Conservation (phyloP, 495 filamentous ascomycete genomes). For the Xylaria castorea region DNA sequence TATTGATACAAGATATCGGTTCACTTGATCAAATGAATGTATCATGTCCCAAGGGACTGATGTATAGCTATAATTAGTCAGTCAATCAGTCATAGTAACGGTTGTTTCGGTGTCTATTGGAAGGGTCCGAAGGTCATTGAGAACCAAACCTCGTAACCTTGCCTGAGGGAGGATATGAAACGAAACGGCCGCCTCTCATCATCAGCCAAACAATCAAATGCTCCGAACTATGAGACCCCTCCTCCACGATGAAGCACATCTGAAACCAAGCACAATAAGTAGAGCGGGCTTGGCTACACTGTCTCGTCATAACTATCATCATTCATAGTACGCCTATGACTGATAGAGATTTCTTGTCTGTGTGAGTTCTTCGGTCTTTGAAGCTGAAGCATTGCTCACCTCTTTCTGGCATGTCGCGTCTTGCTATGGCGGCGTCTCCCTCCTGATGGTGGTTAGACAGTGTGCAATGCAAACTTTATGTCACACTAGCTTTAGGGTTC, state of each 20-base stretch:
- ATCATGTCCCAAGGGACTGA: background rate
- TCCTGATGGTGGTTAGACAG: background rate
- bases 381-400: background rate
- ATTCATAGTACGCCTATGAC: too few relatives aligned
- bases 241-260: constrained; percentile 20
- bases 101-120: background rate
- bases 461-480: background rate
- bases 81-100: background rate
- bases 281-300: background rate
- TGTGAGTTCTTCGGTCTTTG: background rate
- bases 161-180: background rate
- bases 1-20: background rate
- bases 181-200: background rate
- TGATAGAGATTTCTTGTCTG: background rate
- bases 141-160: background rate
- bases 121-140: background rate
- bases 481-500: background rate
- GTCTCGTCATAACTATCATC: too few relatives aligned
- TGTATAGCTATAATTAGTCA: background rate
- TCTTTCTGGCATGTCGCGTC: background rate
- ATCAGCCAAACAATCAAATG: constrained; percentile 8
- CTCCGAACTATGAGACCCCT: background rate
- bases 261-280: constrained; percentile 9
- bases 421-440: background rate
- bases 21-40: background rate